Percentiles rank a stretch among this genome's conserved stretches.
These are phyloP conservation scores for Hypomontagnella monticulosa DNA, from an alignment of 495 filamentous ascomycete species.

Conservation along the genomic window DNA sequence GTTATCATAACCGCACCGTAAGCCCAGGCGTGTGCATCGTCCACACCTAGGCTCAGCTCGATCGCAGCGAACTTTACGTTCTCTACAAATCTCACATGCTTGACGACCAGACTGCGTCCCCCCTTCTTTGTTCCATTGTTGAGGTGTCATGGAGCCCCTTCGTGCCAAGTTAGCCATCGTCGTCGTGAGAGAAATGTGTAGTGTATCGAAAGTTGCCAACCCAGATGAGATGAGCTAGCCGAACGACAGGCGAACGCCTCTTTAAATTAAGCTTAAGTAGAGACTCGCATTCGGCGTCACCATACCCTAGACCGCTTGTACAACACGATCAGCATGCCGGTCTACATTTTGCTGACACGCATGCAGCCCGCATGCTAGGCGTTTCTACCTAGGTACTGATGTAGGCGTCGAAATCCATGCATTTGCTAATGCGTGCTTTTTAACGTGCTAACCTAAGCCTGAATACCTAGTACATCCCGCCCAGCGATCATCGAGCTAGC, in stretches of 20 bases:
- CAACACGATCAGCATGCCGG: conserved; percentile 2
- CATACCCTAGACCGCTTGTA: not conserved
- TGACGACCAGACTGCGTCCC: conserved; percentile 7
- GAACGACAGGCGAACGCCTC: not conserved
- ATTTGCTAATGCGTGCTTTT: too few species aligned
- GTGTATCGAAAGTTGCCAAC: not conserved
- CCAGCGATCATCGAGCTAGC: too few species aligned
- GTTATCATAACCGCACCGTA: conserved; percentile 11
- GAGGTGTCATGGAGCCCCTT: conserved; percentile 5
- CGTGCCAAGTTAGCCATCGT: conserved; percentile 10
- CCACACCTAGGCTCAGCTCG: conserved; percentile 11
- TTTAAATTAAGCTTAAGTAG: conserved; percentile 17
- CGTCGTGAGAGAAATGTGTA: not conserved
- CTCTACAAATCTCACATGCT: conserved; percentile 15
- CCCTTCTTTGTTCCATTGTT: conserved; percentile 3
- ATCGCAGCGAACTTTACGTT: conserved; percentile 17
- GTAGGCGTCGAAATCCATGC: too few species aligned
- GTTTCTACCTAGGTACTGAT: too few species aligned
- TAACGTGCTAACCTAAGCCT: too few species aligned
- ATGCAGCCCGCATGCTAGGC: not conserved
- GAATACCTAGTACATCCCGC: too few species aligned
- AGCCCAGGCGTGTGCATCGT: conserved; percentile 4
- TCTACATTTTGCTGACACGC: not conserved
- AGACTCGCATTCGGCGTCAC: conserved; percentile 5
- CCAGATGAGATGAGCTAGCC: not conserved